Evolutionary conservation across 2,329 filamentous ascomycete species (phyloP).

Genomic region (Nakataea oryzae): DNA sequence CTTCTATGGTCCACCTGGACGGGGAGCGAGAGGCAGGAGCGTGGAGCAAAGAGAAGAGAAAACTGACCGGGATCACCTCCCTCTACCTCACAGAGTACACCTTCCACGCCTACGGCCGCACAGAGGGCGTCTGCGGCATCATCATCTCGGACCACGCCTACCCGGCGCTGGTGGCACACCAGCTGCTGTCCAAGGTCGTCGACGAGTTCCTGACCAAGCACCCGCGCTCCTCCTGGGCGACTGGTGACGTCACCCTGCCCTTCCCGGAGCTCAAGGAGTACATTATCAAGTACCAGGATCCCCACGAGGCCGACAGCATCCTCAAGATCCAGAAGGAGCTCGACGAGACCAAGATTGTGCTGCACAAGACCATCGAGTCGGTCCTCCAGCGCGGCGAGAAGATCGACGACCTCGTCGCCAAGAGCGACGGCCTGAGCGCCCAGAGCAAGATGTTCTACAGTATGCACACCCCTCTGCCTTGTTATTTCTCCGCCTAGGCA

Average conservation of each 20-base stretch:
- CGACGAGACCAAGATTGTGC: slow-evolving; percentile 92
- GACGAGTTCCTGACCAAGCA: slow-evolving; percentile 78
- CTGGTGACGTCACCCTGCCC: slow-evolving; percentile 38
- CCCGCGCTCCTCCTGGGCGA: slow-evolving; percentile 51
- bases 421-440: slow-evolving; percentile 81
- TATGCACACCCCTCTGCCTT: slow-evolving; percentile 8
- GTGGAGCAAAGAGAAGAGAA: neutral
- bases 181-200: slow-evolving; percentile 76
- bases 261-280: slow-evolving; percentile 76
- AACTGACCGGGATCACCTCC: neutral
- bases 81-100: slow-evolving; percentile 42
- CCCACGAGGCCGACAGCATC: slow-evolving; percentile 78
- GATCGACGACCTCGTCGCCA: slow-evolving; percentile 85
- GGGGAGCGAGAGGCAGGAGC: neutral
- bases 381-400: slow-evolving; percentile 87
- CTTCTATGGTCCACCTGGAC: slow-evolving; percentile 1
- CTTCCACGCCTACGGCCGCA: slow-evolving; percentile 69
- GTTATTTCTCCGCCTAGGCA: no score
- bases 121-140: slow-evolving; percentile 64
- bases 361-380: slow-evolving; percentile 94
- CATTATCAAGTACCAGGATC: slow-evolving; percentile 67
- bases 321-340: slow-evolving; percentile 94
- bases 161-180: slow-evolving; percentile 70
- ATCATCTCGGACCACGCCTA: slow-evolving; percentile 71
- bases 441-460: slow-evolving; percentile 99